Percentiles rank a stretch among this genome's conserved stretches.
These are phyloP conservation scores for Aspergillus biplanus DNA, from an alignment of 495 filamentous ascomycete species.

Conservation along the genomic window DNA sequence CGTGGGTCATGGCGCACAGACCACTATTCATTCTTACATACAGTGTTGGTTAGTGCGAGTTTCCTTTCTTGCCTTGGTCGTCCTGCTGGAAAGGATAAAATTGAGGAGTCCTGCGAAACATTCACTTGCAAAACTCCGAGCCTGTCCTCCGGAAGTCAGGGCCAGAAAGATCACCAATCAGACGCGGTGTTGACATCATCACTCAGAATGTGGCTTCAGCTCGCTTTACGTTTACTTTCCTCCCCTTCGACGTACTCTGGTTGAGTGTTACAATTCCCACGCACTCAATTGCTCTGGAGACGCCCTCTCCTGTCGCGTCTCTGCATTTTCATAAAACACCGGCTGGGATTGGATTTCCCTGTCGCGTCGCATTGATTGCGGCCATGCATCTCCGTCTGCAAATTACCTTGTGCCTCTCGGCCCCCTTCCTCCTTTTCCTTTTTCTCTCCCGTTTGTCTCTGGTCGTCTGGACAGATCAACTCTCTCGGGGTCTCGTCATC, in stretches of 20 bases:
- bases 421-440: background rate
- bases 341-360: background rate
- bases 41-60: background rate
- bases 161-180: background rate
- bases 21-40: conserved; percentile 1
- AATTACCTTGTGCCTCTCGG: background rate
- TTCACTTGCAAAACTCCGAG: background rate
- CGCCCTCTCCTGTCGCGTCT: conserved; percentile 1
- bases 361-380: background rate
- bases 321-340: background rate
- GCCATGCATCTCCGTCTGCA: background rate
- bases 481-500: background rate
- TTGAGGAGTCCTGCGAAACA: background rate
- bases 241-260: background rate
- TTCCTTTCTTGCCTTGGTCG: background rate
- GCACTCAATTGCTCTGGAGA: background rate
- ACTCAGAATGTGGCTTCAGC: background rate
- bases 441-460: background rate
- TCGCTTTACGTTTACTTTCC: too few species aligned
- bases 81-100: background rate
- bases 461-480: conserved; percentile 17
- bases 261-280: conserved; percentile 6
- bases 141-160: conserved; percentile 1
- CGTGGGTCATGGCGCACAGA: background rate
- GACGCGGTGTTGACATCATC: conserved; percentile 17